Evolutionary conservation across 495 filamentous ascomycete genomes (phyloP).

Genomic region (Astrocystis sublimbata): DNA sequence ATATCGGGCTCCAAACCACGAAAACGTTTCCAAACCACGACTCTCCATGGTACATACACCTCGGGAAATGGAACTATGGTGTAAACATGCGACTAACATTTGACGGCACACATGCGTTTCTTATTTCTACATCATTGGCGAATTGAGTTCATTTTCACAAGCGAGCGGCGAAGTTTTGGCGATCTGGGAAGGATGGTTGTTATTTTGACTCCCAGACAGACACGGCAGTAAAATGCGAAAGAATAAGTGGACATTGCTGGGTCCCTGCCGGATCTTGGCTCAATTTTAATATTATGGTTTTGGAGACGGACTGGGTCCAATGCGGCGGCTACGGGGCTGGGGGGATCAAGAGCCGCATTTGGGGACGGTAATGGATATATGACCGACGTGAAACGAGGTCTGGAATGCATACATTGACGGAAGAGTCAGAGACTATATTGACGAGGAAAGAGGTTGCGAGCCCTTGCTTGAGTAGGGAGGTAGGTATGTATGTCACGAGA

Average conservation of each 20-base stretch:
- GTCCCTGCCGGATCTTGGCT: neutral
- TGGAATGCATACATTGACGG: neutral
- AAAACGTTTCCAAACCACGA: neutral
- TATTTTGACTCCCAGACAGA: neutral
- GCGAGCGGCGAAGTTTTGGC: neutral
- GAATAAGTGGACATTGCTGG: neutral
- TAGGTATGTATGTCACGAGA: too few species aligned
- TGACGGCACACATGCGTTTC: neutral
- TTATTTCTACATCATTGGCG: neutral
- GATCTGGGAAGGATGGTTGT: neutral
- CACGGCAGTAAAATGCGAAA: neutral
- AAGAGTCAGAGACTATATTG: neutral
- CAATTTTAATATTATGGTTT: neutral
- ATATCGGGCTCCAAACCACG: neutral
- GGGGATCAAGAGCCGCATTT: neutral
- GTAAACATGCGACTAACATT: neutral
- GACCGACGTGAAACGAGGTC: neutral
- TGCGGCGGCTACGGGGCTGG: neutral
- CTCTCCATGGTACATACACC: neutral
- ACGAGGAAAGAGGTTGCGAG: neutral
- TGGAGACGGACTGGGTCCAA: neutral
- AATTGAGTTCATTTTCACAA: slow-evolving; percentile 2
- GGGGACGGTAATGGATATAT: neutral
- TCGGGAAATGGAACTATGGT: neutral
- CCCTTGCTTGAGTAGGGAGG: neutral